Percentiles rank a stretch among this genome's conserved stretches.
Conservation (phyloP, 2,329 filamentous ascomycete species). For the Ampelomyces quisqualis region DNA sequence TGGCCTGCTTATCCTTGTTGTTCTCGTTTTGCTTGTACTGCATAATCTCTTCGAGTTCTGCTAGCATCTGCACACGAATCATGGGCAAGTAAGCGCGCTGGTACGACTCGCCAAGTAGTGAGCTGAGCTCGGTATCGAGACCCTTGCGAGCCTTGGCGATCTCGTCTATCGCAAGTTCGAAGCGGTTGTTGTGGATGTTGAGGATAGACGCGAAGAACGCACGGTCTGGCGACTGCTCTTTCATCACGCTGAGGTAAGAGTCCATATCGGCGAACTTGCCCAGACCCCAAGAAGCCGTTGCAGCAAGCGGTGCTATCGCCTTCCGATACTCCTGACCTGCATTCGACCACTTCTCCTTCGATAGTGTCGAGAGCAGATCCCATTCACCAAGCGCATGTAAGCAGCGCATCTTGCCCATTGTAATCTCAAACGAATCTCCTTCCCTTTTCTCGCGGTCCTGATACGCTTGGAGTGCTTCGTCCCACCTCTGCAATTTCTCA, state of each 20-base stretch:
- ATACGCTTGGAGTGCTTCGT: conserved; percentile 91
- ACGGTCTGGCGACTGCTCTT: conserved; percentile 85
- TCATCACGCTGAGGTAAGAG: conserved; percentile 93
- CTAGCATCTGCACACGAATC: conserved; percentile 97
- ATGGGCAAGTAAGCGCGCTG: conserved; percentile 98
- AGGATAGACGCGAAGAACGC: conserved; percentile 98
- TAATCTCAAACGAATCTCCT: conserved; percentile 79
- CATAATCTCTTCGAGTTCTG: conserved; percentile 96
- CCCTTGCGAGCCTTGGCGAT: conserved; percentile 92
- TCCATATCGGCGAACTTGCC: conserved; percentile 99
- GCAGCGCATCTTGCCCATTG: conserved; percentile 99
- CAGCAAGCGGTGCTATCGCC: conserved; percentile 88
- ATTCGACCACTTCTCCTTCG: conserved; percentile 90
- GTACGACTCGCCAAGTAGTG: conserved; percentile 96
- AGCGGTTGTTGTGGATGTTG: conserved; percentile 92
- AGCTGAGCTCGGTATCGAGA: conserved; percentile 91
- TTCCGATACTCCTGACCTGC: conserved; percentile 84
- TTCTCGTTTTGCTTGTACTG: conserved; percentile 86
- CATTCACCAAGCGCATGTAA: conserved; percentile 95
- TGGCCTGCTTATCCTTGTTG: conserved; percentile 82
- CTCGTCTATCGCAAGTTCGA: conserved; percentile 82
- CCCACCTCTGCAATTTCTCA: conserved; percentile 97
- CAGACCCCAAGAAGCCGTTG: conserved; percentile 93
- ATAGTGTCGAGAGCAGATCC: conserved; percentile 86
- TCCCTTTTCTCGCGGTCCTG: conserved; percentile 78